Conservation (phyloP, 2,329 filamentous ascomycete species). For the Fusarium lyarnte region DNA sequence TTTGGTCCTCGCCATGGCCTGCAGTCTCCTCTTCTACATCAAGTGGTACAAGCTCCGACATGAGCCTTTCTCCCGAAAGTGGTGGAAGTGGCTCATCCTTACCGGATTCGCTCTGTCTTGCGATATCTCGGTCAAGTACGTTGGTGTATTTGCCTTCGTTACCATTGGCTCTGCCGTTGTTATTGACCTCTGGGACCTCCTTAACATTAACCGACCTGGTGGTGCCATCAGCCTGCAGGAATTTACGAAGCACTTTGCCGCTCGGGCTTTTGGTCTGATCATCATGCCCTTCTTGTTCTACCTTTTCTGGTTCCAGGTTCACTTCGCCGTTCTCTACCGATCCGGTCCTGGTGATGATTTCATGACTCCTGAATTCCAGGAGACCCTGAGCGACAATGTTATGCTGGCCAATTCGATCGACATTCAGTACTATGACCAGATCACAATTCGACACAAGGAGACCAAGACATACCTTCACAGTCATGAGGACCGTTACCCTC, state of each 20-base stretch:
- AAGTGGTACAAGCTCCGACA: slow-evolving; percentile 98
- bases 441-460: slow-evolving; percentile 94
- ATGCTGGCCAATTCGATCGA: slow-evolving; percentile 88
- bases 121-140: slow-evolving; percentile 98
- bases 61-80: slow-evolving; percentile 89
- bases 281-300: slow-evolving; percentile 96
- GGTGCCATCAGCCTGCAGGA: slow-evolving; percentile 81
- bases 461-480: slow-evolving; percentile 97
- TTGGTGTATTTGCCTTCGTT: slow-evolving; percentile 95
- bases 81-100: slow-evolving; percentile 99
- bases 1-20: slow-evolving; percentile 93
- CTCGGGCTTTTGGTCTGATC: slow-evolving; percentile 86
- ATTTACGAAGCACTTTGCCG: slow-evolving; percentile 90
- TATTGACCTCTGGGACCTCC: slow-evolving; percentile 94
- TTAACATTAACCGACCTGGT: slow-evolving; percentile 86
- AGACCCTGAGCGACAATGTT: slow-evolving; percentile 92
- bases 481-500: slow-evolving; percentile 86
- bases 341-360: slow-evolving; percentile 98
- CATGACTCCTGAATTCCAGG: slow-evolving; percentile 98
- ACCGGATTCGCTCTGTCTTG: slow-evolving; percentile 95
- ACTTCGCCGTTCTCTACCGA: slow-evolving; percentile 87
- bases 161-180: slow-evolving; percentile 93
- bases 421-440: slow-evolving; percentile 89
- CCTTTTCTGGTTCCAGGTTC: slow-evolving; percentile 99
- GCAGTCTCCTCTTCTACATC: slow-evolving; percentile 92